Evolutionary conservation across 495 filamentous ascomycete species (phyloP), one percentile per base, ranked within the genome.

Genomic region (Penicillium steckii): DNA sequence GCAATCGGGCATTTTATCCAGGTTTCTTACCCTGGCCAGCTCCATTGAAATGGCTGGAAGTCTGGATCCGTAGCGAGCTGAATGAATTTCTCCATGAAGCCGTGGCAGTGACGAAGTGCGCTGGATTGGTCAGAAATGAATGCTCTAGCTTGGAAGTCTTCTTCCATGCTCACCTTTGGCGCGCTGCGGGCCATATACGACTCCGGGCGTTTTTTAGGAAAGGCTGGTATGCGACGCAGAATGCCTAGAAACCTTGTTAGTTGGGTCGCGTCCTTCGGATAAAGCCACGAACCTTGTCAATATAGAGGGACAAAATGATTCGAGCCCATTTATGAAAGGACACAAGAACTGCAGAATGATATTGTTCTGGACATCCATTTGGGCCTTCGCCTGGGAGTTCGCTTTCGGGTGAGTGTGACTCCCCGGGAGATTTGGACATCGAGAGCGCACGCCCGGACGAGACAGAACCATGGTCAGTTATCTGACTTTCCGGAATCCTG

Each of bases 11-110:
- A 9, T 10, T 10, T 18, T 15, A 43, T n/a, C 17, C 0, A 8
- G 7, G 29, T 24, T 19, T 41, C 59, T 46, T 58, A 68, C 65
- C 78, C 79, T 8, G 79, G 79, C 68, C 77, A 81, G 56, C 77
- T 80, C 79, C 79, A 82, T n/a, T 78, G 75, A 38, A 80, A 82
- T 1, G 79, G 78, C 43, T 80, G 77, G 46, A 81, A 82, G 23
- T 76, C 69, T 4, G 76, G 69, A 33, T 79, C 75, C 3, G 74
- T 77, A 2, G 78, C 74, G 19, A 82, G 66, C 15, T 76, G 67
- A 26, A 81, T 72, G 46, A 81, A 82, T 37, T 78, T 80, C 19
- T 74, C 74, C 68, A 82, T 78, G 54, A 81, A 82, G 0, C 76
- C 76, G 60, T 80, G 75, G 44, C 78, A 80, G 46, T 78, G 74